A percentile compares a stretch with the other conserved stretches of the same genome.
phyloP scores from a whole-genome alignment of 495 filamentous ascomycete genomes.

The Monascus purpureus region DNA sequence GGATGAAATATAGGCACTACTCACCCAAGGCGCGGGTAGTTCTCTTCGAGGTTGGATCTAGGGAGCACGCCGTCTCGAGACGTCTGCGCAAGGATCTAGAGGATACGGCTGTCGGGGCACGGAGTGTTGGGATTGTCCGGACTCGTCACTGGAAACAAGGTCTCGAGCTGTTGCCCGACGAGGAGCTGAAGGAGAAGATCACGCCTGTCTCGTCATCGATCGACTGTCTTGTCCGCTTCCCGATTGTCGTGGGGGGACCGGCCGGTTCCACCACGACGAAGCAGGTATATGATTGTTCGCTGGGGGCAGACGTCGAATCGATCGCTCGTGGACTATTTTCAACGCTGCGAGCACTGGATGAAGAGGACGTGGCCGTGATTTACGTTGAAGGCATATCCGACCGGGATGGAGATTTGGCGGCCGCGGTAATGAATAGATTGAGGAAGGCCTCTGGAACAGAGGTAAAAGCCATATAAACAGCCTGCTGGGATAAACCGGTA shows the following conservation, averaged over 20 bases:
- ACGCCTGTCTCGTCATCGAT: constrained; percentile 15
- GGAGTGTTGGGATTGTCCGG: constrained; percentile 33
- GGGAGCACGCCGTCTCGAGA: constrained; percentile 14
- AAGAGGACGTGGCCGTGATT: constrained; percentile 65
- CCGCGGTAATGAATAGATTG: constrained; percentile 91
- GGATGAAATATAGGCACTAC: constrained; percentile 99
- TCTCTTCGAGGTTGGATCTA: constrained; percentile 50
- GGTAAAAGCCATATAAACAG: constrained; percentile 10
- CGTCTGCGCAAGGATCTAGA: constrained; percentile 24
- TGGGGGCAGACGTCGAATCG: constrained; percentile 53
- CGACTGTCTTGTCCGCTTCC: constrained; percentile 18
- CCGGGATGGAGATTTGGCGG: constrained; percentile 60
- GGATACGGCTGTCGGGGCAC: constrained; percentile 21
- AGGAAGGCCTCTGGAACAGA: constrained; percentile 65
- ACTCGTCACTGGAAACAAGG: constrained; percentile 31
- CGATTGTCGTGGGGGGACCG: constrained; percentile 16
- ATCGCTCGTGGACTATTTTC: constrained; percentile 83
- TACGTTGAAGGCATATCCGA: constrained; percentile 84
- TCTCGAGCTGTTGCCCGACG: constrained; percentile 15
- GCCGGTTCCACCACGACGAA: constrained; percentile 14
- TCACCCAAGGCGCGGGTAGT: constrained; percentile 81
- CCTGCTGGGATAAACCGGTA: too few relatives aligned
- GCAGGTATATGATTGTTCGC: constrained; percentile 32
- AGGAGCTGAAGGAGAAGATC: constrained; percentile 11
- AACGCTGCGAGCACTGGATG: constrained; percentile 72